Base-by-base conservation (phyloP, 441 rosid species). In the Pelargonium australe region DNA sequence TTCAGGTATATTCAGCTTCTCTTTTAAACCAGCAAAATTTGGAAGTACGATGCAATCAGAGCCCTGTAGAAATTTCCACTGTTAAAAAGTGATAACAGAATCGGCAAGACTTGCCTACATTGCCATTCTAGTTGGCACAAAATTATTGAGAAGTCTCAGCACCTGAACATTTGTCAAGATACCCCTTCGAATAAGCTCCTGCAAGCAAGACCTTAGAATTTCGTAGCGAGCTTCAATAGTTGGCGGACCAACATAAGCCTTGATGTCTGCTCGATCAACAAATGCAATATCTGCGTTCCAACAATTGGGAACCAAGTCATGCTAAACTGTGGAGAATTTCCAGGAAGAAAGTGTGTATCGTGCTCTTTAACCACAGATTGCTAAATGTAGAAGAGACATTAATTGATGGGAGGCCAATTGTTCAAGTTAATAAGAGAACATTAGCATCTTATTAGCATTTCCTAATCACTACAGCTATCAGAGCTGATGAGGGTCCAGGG, bases 201-300 rank as follows among this genome's bases (percentile, higher is more conserved):
- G 88, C 80, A 88, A 75, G 79, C 96, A 91, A 58, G 97, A 89
- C 70, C 91, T 84, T 65, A 94, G 79, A 77, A 91, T 94, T 78
- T 90, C 96, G 64, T 88, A 90, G 70, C 99, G 96, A 75, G 96
- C 99, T 78, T 85, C 86, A 80, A 88, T 84, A 75, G 87, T 88
- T 77, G 99, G 96, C 71, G 99, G 97, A 69, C 97, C 97, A 68
- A 94, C 88, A 71, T 89, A 94, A 53, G 99, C 99, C 82, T 94
- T 94, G 75, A 94, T 86, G 78, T 94, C 99, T 68, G 99, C 97
- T 75, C 99, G 84, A 73, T 94, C 96, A 68, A 94, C 92, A 72
- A 94, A 94, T 49, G 99, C 99, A 76, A 94, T 78, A 85, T 94
- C 99, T 94, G 85, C 72, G 83, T 77, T 14, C 55, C 78, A 75